Conservation (phyloP, 164 flowering plant species). For the Liquidambar formosana region DNA sequence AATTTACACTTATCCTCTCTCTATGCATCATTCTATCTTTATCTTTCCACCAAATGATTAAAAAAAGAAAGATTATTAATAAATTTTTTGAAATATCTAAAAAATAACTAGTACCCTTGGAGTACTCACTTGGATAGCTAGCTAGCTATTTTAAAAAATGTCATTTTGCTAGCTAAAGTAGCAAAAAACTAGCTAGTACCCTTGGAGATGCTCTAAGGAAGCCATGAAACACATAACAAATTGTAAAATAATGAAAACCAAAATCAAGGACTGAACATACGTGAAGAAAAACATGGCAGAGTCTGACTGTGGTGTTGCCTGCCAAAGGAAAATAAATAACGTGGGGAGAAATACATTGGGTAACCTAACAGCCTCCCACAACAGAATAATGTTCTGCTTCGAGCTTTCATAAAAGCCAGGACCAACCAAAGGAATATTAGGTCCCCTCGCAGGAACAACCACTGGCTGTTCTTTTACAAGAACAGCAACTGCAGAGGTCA, state of each 20-base stretch:
- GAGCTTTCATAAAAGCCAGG: conserved; percentile 60
- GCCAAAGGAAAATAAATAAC: conserved; percentile 88
- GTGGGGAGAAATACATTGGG: conserved; percentile 90
- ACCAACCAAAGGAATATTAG: conserved; percentile 28
- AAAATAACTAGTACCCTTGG: no score
- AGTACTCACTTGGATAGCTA: no score
- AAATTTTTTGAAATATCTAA: no score
- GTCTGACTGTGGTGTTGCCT: conserved; percentile 96
- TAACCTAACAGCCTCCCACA: conserved; percentile 79
- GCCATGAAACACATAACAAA: background rate
- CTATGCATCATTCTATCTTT: no score
- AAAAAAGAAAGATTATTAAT: no score
- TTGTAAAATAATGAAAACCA: background rate
- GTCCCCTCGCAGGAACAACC: conserved; percentile 33
- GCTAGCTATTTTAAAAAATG: no score
- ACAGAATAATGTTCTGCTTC: conserved; percentile 57
- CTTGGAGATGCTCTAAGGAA: background rate
- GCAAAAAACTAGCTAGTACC: no score
- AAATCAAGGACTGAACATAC: conserved; percentile 39
- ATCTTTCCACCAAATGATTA: no score
- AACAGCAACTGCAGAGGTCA: conserved; percentile 94
- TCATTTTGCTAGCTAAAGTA: no score
- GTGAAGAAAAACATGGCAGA: conserved; percentile 98
- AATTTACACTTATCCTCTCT: no score
- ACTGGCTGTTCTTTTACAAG: conserved; percentile 83